Evolutionary conservation across 148 eudicot species (phyloP).

Genomic region (Vaccinium myrtillus): DNA sequence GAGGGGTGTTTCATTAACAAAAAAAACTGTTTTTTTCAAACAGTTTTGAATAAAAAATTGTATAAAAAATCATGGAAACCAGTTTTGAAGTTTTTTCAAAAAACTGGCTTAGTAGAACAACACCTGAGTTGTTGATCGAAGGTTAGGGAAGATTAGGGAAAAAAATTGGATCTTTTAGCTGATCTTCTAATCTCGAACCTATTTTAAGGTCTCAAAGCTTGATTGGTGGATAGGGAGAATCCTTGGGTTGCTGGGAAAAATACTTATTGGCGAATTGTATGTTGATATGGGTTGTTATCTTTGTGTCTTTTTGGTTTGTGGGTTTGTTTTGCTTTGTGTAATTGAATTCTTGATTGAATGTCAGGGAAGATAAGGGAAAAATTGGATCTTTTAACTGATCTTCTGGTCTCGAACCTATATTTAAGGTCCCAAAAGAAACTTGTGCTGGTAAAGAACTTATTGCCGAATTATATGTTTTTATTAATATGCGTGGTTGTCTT

Average conservation of each 20-base stretch:
- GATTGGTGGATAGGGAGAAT: no score
- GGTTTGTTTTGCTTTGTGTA: not conserved
- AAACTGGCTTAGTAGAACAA: no score
- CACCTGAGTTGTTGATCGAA: not conserved
- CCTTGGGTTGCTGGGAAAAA: no score
- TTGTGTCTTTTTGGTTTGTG: not conserved
- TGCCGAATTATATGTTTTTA: not conserved
- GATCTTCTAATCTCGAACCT: not conserved
- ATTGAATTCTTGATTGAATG: not conserved
- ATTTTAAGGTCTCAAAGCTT: not conserved
- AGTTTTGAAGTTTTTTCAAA: no score
- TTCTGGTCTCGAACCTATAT: not conserved
- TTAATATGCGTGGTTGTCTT: not conserved
- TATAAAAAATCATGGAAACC: no score
- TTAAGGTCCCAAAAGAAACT: not conserved
- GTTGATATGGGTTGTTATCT: not conserved
- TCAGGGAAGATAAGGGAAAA: not conserved
- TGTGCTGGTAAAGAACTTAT: slow-evolving; percentile 1
- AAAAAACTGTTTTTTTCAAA: no score
- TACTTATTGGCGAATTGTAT: not conserved
- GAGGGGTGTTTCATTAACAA: no score
- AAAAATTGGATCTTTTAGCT: not conserved
- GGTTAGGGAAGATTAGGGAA: not conserved
- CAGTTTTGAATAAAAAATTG: no score
- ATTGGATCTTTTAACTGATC: slow-evolving; percentile 4